Percentiles rank a stretch among this genome's conserved stretches.
phyloP scores from a whole-genome alignment of 306 rosid genomes.

The Alnus rubra region DNA sequence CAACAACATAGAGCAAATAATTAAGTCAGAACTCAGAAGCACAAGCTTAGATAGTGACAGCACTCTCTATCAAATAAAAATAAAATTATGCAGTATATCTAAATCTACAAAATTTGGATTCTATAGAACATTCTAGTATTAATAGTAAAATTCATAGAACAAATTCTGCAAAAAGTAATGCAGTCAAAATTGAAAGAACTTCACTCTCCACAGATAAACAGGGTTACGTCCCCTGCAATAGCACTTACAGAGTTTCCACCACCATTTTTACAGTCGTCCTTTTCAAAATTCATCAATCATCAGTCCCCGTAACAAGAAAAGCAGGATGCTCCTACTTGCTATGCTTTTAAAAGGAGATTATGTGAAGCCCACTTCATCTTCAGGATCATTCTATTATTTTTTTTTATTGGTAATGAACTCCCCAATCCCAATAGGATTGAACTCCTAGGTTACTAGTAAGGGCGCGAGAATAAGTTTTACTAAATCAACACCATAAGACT shows the following conservation, averaged over 20 bases:
- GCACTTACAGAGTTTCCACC: neutral
- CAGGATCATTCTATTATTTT: neutral
- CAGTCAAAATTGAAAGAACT: neutral
- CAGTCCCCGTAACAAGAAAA: neutral
- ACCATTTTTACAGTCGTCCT: neutral
- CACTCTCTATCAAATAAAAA: neutral
- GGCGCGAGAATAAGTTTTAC: no score
- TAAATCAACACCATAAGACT: no score
- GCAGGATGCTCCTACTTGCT: neutral
- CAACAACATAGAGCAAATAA: neutral
- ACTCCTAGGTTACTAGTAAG: no score
- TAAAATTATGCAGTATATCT: neutral
- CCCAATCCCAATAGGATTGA: no score
- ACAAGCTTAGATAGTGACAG: neutral
- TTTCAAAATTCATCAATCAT: conserved; percentile 1
- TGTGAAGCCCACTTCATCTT: neutral
- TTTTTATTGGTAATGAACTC: no score
- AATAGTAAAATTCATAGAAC: neutral
- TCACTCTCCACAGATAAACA: neutral
- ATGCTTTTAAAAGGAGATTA: neutral
- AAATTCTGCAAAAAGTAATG: neutral
- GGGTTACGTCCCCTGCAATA: neutral
- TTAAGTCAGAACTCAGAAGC: neutral
- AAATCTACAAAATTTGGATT: neutral
- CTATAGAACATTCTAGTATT: neutral